Evolutionary conservation across 352 stramenopile genomes (phyloP).

Genomic region (Phytophthora chlamydospora): DNA sequence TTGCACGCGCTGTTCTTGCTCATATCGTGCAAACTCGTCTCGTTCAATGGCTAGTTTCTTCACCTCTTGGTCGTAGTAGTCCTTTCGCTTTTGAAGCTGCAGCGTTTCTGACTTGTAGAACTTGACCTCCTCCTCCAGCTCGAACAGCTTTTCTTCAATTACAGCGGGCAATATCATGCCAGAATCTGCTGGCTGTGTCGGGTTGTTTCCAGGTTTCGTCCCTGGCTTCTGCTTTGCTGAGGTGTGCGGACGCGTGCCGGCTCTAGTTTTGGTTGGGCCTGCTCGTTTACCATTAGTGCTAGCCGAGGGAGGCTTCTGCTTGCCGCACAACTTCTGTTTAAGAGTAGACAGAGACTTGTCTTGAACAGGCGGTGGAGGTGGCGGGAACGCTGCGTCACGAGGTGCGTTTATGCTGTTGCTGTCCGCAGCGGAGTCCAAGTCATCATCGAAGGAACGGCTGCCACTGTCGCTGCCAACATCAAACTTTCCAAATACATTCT

Average conservation of each 20-base stretch:
- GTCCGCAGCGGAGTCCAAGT: constrained; percentile 4
- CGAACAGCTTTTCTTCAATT: constrained; percentile 82
- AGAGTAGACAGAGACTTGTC: constrained; percentile 30
- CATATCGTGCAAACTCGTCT: constrained; percentile 52
- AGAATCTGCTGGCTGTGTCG: constrained; percentile 10
- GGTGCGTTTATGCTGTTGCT: constrained; percentile 1
- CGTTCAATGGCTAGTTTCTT: constrained; percentile 62
- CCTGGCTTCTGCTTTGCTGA: constrained; percentile 16
- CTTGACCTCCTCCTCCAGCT: constrained; percentile 87
- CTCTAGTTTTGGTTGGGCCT: constrained; percentile 8
- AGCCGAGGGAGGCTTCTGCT: constrained; percentile 21
- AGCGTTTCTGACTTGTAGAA: constrained; percentile 87
- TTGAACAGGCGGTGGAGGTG: constrained; percentile 10
- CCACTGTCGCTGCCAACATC: constrained; percentile 4
- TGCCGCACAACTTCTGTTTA: constrained; percentile 33
- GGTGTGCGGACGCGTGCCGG: background rate
- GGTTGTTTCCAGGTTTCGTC: constrained; percentile 13
- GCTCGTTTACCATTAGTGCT: background rate
- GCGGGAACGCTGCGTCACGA: background rate
- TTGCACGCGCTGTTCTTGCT: constrained; percentile 55
- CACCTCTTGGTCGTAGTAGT: constrained; percentile 67
- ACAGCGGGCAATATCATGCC: constrained; percentile 55
- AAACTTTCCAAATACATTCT: constrained; percentile 54
- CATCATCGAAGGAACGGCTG: constrained; percentile 3
- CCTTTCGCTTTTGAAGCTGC: constrained; percentile 74